phyloP scores from a whole-genome alignment of 2,329 filamentous ascomycete species.

The Aspergillus chevalieri region DNA sequence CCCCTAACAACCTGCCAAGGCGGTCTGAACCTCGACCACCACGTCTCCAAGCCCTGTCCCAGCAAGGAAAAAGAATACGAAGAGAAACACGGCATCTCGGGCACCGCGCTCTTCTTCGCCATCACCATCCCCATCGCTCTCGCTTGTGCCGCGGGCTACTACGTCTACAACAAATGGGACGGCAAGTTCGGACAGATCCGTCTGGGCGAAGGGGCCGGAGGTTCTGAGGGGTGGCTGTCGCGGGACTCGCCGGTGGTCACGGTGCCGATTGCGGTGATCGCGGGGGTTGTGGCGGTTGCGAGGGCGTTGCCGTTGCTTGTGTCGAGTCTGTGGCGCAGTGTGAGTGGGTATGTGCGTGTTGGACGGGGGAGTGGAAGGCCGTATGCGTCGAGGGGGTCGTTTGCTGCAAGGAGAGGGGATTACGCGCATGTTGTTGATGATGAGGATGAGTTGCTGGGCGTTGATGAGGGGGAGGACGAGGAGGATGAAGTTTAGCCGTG shows the following conservation, averaged over 20 bases:
- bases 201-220: slow-evolving; percentile 60
- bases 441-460: slow-evolving; percentile 83
- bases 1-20: slow-evolving; percentile 81
- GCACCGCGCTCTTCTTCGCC: slow-evolving; percentile 75
- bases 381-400: slow-evolving; percentile 84
- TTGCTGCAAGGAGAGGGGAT: slow-evolving; percentile 78
- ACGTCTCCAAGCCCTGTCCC: slow-evolving; percentile 59
- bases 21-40: slow-evolving; percentile 68
- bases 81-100: slow-evolving; percentile 64
- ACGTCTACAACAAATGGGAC: slow-evolving; percentile 76
- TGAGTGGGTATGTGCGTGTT: slow-evolving; percentile 45
- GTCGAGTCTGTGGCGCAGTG: slow-evolving; percentile 65
- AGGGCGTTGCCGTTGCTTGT: slow-evolving; percentile 67
- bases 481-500: slow-evolving; percentile 43
- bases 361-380: slow-evolving; percentile 48
- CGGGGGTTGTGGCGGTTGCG: slow-evolving; percentile 70
- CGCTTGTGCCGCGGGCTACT: slow-evolving; percentile 72
- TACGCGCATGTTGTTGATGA: slow-evolving; percentile 87
- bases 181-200: slow-evolving; percentile 88
- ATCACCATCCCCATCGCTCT: slow-evolving; percentile 67
- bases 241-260: slow-evolving; percentile 70
- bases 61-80: slow-evolving; percentile 78
- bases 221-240: slow-evolving; percentile 48
- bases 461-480: slow-evolving; percentile 86
- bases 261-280: slow-evolving; percentile 73